These are phyloP conservation scores for Mortierella hygrophila DNA, from an alignment of 192 early-diverging fungal genomes.

Conservation along the genomic window DNA sequence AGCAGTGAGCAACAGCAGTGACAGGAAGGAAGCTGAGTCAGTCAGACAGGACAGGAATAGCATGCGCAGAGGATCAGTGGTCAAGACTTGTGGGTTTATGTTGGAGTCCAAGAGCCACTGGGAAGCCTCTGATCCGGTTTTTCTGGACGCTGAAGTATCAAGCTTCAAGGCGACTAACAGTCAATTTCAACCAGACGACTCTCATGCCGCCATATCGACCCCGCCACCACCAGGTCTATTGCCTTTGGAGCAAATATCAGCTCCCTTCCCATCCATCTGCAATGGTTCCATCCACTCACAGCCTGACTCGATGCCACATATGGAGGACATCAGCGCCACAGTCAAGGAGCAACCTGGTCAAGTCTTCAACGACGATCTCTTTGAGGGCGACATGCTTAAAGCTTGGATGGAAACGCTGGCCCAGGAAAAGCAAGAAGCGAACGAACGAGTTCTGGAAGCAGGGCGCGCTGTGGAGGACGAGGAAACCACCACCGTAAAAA, in stretches of 20 bases:
- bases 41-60: background rate
- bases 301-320: background rate
- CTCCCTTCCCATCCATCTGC: background rate
- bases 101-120: slow-evolving; percentile 15
- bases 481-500: background rate
- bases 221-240: background rate
- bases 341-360: background rate
- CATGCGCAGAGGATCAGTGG: background rate
- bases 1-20: background rate
- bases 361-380: slow-evolving; percentile 45
- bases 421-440: slow-evolving; percentile 41
- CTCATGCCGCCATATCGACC: too few species aligned
- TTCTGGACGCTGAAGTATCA: background rate
- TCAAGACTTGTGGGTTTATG: slow-evolving; percentile 41
- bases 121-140: background rate
- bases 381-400: slow-evolving; percentile 49
- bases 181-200: background rate
- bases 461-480: background rate
- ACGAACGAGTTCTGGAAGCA: slow-evolving; percentile 14
- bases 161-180: background rate
- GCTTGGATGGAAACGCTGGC: slow-evolving; percentile 55
- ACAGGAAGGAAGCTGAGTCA: background rate
- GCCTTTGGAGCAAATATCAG: background rate
- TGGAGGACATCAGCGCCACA: background rate
- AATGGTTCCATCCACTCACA: background rate